phyloP scores from a whole-genome alignment of 306 rosid species.

The Ceratonia siliqua region DNA sequence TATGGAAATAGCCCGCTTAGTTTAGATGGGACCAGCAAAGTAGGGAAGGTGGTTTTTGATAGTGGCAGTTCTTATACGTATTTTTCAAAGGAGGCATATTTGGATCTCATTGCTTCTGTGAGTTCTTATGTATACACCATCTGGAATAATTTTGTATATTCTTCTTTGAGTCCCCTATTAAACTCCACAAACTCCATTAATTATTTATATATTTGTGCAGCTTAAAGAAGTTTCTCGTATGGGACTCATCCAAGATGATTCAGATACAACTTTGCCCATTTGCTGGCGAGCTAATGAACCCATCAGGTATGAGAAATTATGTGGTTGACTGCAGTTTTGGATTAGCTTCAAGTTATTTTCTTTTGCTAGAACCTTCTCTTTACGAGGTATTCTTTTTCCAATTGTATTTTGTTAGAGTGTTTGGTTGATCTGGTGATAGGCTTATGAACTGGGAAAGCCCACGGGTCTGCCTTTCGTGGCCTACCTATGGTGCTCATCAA shows the following conservation, averaged over 20 bases:
- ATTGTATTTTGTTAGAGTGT: no score
- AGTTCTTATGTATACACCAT: slow-evolving; percentile 40
- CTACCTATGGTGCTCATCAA: no score
- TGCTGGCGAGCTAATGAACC: slow-evolving; percentile 69
- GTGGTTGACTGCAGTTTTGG: background rate
- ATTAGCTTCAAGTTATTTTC: background rate
- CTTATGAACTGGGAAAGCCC: no score
- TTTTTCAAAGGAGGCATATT: slow-evolving; percentile 63
- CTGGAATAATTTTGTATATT: slow-evolving; percentile 2
- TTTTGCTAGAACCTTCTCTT: background rate
- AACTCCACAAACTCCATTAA: slow-evolving; percentile 19
- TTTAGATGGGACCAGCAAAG: slow-evolving; percentile 46
- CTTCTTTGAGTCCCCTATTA: slow-evolving; percentile 1
- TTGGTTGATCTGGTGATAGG: no score
- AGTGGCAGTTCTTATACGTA: slow-evolving; percentile 87
- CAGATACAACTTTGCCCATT: slow-evolving; percentile 66
- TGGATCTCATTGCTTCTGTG: slow-evolving; percentile 66
- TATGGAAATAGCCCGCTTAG: slow-evolving; percentile 60
- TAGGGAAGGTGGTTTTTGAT: slow-evolving; percentile 61
- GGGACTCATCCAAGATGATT: slow-evolving; percentile 56
- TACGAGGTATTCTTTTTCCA: background rate
- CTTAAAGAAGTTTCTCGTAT: slow-evolving; percentile 58
- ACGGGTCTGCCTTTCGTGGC: no score
- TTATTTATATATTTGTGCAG: slow-evolving; percentile 45
- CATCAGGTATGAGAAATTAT: slow-evolving; percentile 46